Conservation (phyloP, 2,329 filamentous ascomycete genomes). For the Monosporascus sp. region DNA sequence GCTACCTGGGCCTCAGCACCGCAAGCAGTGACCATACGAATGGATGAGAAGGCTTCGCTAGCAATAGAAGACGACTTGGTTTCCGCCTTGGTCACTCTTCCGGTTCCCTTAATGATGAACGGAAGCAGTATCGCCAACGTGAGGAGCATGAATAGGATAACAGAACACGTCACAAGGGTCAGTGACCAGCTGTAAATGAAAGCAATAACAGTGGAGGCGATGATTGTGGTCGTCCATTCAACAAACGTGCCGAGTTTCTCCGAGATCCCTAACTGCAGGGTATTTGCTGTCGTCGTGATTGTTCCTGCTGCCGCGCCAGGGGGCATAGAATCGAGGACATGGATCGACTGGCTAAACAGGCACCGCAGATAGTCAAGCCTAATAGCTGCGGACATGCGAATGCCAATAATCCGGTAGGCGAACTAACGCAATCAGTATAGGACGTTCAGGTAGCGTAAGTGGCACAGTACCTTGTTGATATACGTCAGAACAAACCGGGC, state of each 20-base stretch:
- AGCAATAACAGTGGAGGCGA: constrained; percentile 48
- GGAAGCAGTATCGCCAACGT: constrained; percentile 45
- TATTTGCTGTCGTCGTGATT: constrained; percentile 59
- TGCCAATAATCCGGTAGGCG: constrained; percentile 55
- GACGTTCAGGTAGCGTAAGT: background rate
- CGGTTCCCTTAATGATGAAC: constrained; percentile 48
- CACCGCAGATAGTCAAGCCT: constrained; percentile 59
- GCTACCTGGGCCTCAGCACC: constrained; percentile 52
- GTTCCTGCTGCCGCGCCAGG: constrained; percentile 56
- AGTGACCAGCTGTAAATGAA: constrained; percentile 54
- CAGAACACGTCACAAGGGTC: constrained; percentile 52
- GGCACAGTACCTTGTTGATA: constrained; percentile 42
- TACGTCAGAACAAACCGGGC: constrained; percentile 60
- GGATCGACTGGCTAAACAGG: constrained; percentile 60
- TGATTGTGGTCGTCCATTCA: constrained; percentile 48
- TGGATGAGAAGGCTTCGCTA: constrained; percentile 53
- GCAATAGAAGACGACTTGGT: constrained; percentile 54
- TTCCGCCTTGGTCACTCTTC: constrained; percentile 44
- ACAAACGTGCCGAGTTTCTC: constrained; percentile 56
- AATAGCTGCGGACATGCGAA: constrained; percentile 55
- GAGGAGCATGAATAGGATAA: constrained; percentile 50
- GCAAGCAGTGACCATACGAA: constrained; percentile 58
- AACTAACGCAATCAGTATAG: constrained; percentile 33
- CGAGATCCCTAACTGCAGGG: constrained; percentile 59
- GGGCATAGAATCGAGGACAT: constrained; percentile 61